Evolutionary conservation across 768 basidiomycete species (phyloP).

Genomic region (Myochromella boudieri): DNA sequence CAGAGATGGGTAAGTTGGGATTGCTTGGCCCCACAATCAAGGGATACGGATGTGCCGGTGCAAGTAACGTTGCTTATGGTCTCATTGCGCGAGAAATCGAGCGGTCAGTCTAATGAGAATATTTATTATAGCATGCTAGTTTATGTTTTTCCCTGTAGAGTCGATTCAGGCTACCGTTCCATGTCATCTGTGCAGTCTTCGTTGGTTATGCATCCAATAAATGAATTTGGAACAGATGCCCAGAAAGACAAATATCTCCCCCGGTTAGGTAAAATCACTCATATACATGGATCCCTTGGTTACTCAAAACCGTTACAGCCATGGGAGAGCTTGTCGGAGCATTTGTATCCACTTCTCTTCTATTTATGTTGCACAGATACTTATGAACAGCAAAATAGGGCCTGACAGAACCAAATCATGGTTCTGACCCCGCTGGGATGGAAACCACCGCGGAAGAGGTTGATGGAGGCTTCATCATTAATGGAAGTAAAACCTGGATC

Average conservation of each 20-base stretch:
- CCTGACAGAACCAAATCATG: slow-evolving; percentile 94
- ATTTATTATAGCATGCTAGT: not conserved
- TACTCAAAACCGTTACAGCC: slow-evolving; percentile 39
- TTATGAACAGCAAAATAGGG: slow-evolving; percentile 49
- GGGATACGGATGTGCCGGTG: slow-evolving; percentile 93
- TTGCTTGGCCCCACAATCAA: slow-evolving; percentile 89
- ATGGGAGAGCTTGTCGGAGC: slow-evolving; percentile 88
- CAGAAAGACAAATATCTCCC: slow-evolving; percentile 94
- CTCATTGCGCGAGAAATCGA: slow-evolving; percentile 94
- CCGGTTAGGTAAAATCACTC: slow-evolving; percentile 55
- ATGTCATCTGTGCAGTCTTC: slow-evolving; percentile 95
- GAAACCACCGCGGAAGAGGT: slow-evolving; percentile 86
- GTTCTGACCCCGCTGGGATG: slow-evolving; percentile 98
- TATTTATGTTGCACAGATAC: slow-evolving; percentile 1
- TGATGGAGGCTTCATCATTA: slow-evolving; percentile 82
- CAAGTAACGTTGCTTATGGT: slow-evolving; percentile 89
- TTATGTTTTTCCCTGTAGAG: slow-evolving; percentile 48
- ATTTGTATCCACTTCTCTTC: slow-evolving; percentile 62
- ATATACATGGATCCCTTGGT: not conserved
- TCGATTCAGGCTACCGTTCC: slow-evolving; percentile 96
- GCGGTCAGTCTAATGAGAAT: slow-evolving; percentile 45
- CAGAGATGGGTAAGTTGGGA: slow-evolving; percentile 92
- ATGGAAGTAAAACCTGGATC: slow-evolving; percentile 98
- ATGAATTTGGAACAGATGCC: slow-evolving; percentile 84
- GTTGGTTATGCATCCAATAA: slow-evolving; percentile 93